Percentiles rank a stretch among this genome's conserved stretches.
Conservation (phyloP, 2,329 filamentous ascomycete genomes). For the Lasiodiplodia gonubiensis region DNA sequence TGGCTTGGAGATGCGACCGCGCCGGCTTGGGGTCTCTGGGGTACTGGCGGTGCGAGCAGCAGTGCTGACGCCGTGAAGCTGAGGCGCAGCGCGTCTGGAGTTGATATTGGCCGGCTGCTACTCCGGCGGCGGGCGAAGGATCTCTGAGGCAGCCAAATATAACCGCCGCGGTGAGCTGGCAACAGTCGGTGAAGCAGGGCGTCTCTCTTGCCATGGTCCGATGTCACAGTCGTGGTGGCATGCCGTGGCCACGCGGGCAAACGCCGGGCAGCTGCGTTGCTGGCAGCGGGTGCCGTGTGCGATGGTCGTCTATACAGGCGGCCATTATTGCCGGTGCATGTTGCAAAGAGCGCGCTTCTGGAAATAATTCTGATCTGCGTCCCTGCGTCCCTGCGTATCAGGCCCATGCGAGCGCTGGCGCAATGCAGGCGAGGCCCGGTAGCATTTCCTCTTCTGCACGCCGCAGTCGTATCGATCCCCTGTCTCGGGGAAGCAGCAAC, state of each 20-base stretch:
- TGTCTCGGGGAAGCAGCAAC: slow-evolving; percentile 25
- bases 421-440: slow-evolving; percentile 24
- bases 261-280: slow-evolving; percentile 15
- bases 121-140: slow-evolving; percentile 17
- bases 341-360: slow-evolving; percentile 9
- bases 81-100: slow-evolving; percentile 22
- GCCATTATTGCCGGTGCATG: not conserved
- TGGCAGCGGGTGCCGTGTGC: slow-evolving; percentile 20
- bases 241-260: slow-evolving; percentile 15
- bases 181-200: slow-evolving; percentile 22
- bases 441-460: slow-evolving; percentile 24
- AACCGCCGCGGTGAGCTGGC: slow-evolving; percentile 12
- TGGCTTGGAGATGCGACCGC: not conserved
- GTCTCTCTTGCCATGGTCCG: not conserved
- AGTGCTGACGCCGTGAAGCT: slow-evolving; percentile 22
- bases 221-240: slow-evolving; percentile 12
- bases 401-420: slow-evolving; percentile 25
- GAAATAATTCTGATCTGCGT: slow-evolving; percentile 27
- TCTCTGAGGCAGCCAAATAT: slow-evolving; percentile 17
- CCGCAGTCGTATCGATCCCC: slow-evolving; percentile 15
- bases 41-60: slow-evolving; percentile 3
- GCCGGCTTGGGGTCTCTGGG: slow-evolving; percentile 17
- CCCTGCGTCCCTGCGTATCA: slow-evolving; percentile 28
- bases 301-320: slow-evolving; percentile 8
- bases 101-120: slow-evolving; percentile 21